Evolutionary conservation across 2,329 filamentous ascomycete species (phyloP).

Genomic region (Penicillium decumbens): DNA sequence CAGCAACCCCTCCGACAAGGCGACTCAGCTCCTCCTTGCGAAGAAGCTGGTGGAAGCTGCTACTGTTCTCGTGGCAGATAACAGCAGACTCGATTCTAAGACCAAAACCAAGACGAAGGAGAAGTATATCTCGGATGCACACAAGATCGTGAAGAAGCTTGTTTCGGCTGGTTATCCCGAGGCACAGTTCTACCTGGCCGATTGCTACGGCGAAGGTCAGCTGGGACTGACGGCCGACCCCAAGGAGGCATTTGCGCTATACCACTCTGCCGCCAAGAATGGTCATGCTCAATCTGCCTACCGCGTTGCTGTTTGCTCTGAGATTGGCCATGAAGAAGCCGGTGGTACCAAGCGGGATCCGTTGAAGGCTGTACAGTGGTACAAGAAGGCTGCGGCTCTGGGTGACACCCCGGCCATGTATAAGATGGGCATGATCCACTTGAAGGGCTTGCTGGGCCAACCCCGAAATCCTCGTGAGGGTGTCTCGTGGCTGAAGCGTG

Average conservation of each 20-base stretch:
- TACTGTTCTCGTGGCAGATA: slow-evolving; percentile 70
- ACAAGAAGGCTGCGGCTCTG: slow-evolving; percentile 82
- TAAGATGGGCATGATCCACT: slow-evolving; percentile 92
- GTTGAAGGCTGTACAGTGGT: slow-evolving; percentile 95
- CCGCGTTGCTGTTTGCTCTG: slow-evolving; percentile 92
- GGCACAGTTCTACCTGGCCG: slow-evolving; percentile 90
- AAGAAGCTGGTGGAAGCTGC: slow-evolving; percentile 84
- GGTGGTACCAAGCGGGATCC: slow-evolving; percentile 89
- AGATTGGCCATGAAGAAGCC: slow-evolving; percentile 90
- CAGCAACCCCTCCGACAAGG: slow-evolving; percentile 66
- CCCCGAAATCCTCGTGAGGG: slow-evolving; percentile 76
- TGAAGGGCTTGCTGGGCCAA: slow-evolving; percentile 92
- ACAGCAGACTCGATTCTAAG: slow-evolving; percentile 64
- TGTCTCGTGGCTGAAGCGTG: slow-evolving; percentile 86
- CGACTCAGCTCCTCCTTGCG: slow-evolving; percentile 66
- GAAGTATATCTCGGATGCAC: slow-evolving; percentile 75
- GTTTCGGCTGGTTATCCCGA: slow-evolving; percentile 67
- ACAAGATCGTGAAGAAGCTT: slow-evolving; percentile 89
- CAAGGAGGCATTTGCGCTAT: slow-evolving; percentile 89
- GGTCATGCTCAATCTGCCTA: slow-evolving; percentile 86
- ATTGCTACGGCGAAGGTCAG: slow-evolving; percentile 76
- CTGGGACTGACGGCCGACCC: slow-evolving; percentile 76
- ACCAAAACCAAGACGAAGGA: slow-evolving; percentile 65
- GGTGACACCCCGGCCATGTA: slow-evolving; percentile 96
- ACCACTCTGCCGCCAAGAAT: slow-evolving; percentile 87